Conservation (phyloP, 2,329 filamentous ascomycete species). For the Aureobasidium sp. region DNA sequence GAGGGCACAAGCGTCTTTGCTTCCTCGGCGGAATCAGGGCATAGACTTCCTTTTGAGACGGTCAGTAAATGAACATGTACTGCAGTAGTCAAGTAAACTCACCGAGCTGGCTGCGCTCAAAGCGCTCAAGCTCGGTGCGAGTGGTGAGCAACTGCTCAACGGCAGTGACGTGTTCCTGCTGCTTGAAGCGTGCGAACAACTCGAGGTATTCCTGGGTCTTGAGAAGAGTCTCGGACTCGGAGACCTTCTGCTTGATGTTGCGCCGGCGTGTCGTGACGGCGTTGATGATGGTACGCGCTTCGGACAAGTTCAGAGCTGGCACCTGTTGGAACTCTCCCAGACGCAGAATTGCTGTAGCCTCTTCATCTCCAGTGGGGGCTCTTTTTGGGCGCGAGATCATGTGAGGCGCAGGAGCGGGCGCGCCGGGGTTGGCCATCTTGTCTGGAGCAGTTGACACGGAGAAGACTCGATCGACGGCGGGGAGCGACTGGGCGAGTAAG, state of each 20-base stretch:
- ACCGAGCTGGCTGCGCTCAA: slow-evolving; percentile 91
- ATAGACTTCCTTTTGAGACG: slow-evolving; percentile 62
- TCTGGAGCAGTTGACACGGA: not conserved
- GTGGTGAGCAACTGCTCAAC: slow-evolving; percentile 67
- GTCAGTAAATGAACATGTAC: not conserved
- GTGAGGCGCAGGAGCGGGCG: slow-evolving; percentile 16
- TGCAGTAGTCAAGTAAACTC: slow-evolving; percentile 24
- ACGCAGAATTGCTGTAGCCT: slow-evolving; percentile 70
- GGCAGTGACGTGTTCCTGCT: slow-evolving; percentile 89
- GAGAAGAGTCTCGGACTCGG: slow-evolving; percentile 50
- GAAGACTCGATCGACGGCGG: not conserved
- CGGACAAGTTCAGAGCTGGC: slow-evolving; percentile 83
- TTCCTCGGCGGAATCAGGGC: slow-evolving; percentile 87
- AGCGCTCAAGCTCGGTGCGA: slow-evolving; percentile 62
- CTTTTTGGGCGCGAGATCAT: slow-evolving; percentile 52
- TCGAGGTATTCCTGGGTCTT: slow-evolving; percentile 91
- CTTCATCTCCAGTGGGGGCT: slow-evolving; percentile 68
- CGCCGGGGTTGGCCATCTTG: slow-evolving; percentile 23
- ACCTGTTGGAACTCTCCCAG: slow-evolving; percentile 92
- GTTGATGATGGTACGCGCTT: slow-evolving; percentile 85
- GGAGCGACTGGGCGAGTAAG: not conserved
- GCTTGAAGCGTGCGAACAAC: slow-evolving; percentile 90
- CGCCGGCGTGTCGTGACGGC: slow-evolving; percentile 48
- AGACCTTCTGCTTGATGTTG: slow-evolving; percentile 13
- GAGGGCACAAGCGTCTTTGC: slow-evolving; percentile 93